Conservation (phyloP, 441 rosid species). For the Oxalis stricta region DNA sequence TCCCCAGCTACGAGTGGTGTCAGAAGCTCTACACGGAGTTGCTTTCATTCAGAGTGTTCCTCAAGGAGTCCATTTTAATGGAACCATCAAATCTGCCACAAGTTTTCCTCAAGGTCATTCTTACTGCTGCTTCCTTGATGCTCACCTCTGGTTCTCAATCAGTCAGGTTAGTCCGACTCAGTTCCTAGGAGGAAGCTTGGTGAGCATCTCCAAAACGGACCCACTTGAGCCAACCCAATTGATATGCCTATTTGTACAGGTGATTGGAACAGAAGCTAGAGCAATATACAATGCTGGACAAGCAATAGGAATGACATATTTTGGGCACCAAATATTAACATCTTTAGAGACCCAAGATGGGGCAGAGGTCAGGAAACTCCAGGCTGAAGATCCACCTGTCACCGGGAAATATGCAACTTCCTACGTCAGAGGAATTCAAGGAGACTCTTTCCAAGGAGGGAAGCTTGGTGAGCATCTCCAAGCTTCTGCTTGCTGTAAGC, state of each 20-base stretch:
- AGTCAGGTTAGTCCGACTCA: conserved; percentile 30
- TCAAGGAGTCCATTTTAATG: conserved; percentile 21
- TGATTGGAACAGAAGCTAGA: conserved; percentile 54
- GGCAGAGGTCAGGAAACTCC: conserved; percentile 94
- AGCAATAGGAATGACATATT: conserved; percentile 62
- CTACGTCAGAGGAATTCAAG: conserved; percentile 73
- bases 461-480: conserved; percentile 37
- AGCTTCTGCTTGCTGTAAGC: conserved; percentile 91
- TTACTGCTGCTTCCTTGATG: conserved; percentile 62
- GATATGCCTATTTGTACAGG: too few relatives aligned
- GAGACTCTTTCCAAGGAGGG: conserved; percentile 54
- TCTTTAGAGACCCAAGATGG: conserved; percentile 84
- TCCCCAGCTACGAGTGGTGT: conserved; percentile 75
- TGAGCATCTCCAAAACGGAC: too few relatives aligned
- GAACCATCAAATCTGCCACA: conserved; percentile 42
- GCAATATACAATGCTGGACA: conserved; percentile 65
- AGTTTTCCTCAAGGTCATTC: conserved; percentile 80
- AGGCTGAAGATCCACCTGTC: conserved; percentile 73
- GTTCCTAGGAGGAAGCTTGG: too few relatives aligned
- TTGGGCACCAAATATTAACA: conserved; percentile 88
- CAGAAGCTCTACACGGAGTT: conserved; percentile 77
- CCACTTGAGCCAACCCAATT: too few relatives aligned
- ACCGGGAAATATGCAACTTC: conserved; percentile 58
- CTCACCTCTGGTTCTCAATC: conserved; percentile 53
- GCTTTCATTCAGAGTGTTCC: conserved; percentile 31